These are phyloP conservation scores for Colletotrichum truncatum DNA, from an alignment of 2,329 filamentous ascomycete genomes.

Conservation along the genomic window DNA sequence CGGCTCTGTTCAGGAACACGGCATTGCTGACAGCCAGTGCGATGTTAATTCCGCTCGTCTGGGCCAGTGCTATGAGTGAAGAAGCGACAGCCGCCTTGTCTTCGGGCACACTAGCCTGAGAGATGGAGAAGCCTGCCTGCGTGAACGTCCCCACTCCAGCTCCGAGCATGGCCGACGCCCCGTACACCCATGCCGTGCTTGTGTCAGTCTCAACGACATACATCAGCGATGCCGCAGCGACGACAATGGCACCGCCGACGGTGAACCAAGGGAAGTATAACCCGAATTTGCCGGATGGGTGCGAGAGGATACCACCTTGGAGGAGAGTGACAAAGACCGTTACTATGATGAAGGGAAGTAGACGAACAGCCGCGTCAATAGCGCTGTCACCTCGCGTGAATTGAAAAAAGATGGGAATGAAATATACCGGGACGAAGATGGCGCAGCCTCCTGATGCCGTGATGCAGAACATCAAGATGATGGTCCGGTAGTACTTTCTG, in stretches of 20 bases:
- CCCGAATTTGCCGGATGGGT: slow-evolving; percentile 35
- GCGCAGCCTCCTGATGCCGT: slow-evolving; percentile 13
- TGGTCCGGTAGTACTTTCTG: slow-evolving; percentile 31
- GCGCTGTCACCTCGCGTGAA: slow-evolving; percentile 52
- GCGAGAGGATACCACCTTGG: slow-evolving; percentile 16
- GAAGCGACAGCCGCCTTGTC: slow-evolving; percentile 10
- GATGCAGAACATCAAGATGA: slow-evolving; percentile 16
- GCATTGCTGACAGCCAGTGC: slow-evolving; percentile 25
- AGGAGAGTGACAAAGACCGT: slow-evolving; percentile 44
- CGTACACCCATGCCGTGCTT: slow-evolving; percentile 38
- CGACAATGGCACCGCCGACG: slow-evolving; percentile 42
- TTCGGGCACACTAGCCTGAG: slow-evolving; percentile 7
- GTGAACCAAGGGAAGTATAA: slow-evolving; percentile 51
- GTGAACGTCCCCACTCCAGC: slow-evolving; percentile 45
- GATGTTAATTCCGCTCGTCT: slow-evolving; percentile 28
- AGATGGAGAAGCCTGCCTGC: slow-evolving; percentile 41
- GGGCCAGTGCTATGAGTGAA: slow-evolving; percentile 14
- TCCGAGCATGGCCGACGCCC: slow-evolving; percentile 48
- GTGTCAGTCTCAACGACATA: slow-evolving; percentile 37
- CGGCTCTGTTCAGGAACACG: slow-evolving; percentile 43
- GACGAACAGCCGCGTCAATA: slow-evolving; percentile 47
- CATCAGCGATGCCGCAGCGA: slow-evolving; percentile 46
- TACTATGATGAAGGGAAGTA: slow-evolving; percentile 49
- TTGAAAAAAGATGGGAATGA: slow-evolving; percentile 60
- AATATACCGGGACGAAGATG: slow-evolving; percentile 48